Evolutionary conservation across 441 rosid genomes (phyloP), one percentile per base, ranked within the genome.

Genomic region (Adansonia gregorii): DNA sequence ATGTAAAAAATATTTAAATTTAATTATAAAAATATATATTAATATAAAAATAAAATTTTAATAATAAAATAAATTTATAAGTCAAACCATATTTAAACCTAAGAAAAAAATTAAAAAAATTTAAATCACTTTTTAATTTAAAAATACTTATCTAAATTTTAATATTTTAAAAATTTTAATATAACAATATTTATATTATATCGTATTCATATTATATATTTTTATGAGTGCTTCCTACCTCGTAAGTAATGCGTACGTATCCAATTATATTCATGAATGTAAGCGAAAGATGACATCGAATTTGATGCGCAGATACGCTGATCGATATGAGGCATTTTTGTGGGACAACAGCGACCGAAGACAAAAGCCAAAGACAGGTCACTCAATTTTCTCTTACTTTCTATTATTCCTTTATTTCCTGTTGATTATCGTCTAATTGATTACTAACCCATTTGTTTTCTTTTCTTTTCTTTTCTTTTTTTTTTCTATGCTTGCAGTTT

Each of bases 311-410:
- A 70, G 74, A 31, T 52, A 70, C 45, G 4, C 8, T 27, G 46
- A 10, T 15, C 74, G 68, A n/a, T 73, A 19, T 19, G 74, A 77
- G 49, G 78, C 78, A 46, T 59, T 58, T 60, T 2, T 81, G 55
- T 77, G 80, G 78, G 80, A 77, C 39, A 81, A 49, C 46, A 72
- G 19, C 61, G 41, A 49, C 54, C 41, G 22, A 1, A 20, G 46
- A 24, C 39, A 52, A 41, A 54, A 73, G 17, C 27, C 71, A 58
- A 81, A 61, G 71, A 76, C 80, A 73, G 65, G 83, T 81, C 24
- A 22, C 15, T 39, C 4, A 8, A 12, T n/a, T 24, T 52, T 59
- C 17, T n/a, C 6, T 67, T 7, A 0, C 8, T 3, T 27, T 63
- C 8, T 31, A 20, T 4, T 4, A 3, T 15, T 0, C 6, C 9